Base-by-base conservation (phyloP, 2,329 filamentous ascomycete genomes). In the Penicillium palitans region DNA sequence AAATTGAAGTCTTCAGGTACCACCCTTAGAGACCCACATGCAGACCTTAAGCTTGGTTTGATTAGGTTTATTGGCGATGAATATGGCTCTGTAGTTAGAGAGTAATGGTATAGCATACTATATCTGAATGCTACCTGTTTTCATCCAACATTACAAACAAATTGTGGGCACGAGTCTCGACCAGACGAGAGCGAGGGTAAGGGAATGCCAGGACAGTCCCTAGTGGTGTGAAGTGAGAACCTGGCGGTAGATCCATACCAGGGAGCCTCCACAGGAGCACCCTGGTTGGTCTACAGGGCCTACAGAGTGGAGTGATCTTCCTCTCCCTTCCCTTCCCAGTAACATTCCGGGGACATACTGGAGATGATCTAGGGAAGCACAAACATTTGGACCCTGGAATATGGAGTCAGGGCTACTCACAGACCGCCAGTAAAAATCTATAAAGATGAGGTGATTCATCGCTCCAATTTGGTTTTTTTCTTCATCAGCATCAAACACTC, bases 291-390 rank as follows among this genome's bases (percentile, higher is more conserved):
- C 41, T 15, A 39, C 46, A 35, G 44, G 49, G 24, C 40, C 45
- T 58, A 31, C 55, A 21, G 46, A 60, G 63, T 62, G 59, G 60
- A 65, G 59, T 33, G 52, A 61, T 61, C 48, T 21, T 51, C 61
- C 52, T 42, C 55, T 54, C 50, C 54, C 56, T 59, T 62, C 57
- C 68, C 69, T 68, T 68, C 64, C 64, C 61, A 67, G 59, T 58
- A 55, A 62, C 71, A 74, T 74, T 73, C 72, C 72, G 65, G 52
- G 59, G 56, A 48, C 57, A 58, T 55, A 59, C 60, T 48, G 55
- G 52, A 27, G 25, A 50, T 46, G 42, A 31, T 31, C 53, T 33
- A 55, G 35, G 52, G 54, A 58, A 61, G 49, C 46, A 53, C 41
- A 51, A 51, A 60, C 59, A 56, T 59, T 24, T 31, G 51, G 46